These are phyloP conservation scores for Geotrichum bryndzae DNA, from an alignment of 1,139 yeast species.

Conservation along the genomic window DNA sequence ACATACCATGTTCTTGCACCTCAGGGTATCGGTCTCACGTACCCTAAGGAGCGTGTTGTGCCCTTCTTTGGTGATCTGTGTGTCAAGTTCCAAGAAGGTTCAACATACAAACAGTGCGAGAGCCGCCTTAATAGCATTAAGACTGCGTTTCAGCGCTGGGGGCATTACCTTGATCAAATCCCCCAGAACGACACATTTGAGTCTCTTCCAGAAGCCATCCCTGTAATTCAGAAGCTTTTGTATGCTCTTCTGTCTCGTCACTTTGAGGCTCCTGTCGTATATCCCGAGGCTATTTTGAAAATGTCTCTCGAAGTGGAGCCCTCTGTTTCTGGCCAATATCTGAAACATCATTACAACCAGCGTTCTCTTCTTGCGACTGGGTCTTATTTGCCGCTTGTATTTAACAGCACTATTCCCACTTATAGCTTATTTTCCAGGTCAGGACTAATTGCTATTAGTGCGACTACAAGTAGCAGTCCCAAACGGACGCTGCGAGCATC, in stretches of 20 bases:
- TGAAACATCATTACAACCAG: constrained; percentile 39
- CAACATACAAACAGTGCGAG: constrained; percentile 54
- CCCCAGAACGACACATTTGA: constrained; percentile 37
- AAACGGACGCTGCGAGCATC: constrained; percentile 19
- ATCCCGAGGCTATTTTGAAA: constrained; percentile 33
- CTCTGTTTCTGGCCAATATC: constrained; percentile 40
- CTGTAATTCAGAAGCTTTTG: constrained; percentile 34
- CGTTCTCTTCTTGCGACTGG: constrained; percentile 50
- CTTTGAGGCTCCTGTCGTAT: constrained; percentile 25
- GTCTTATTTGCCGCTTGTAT: constrained; percentile 54
- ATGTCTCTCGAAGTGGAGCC: constrained; percentile 45
- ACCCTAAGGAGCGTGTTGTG: constrained; percentile 71
- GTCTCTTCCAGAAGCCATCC: constrained; percentile 30
- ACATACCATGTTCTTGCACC: constrained; percentile 79
- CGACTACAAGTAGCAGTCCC: constrained; percentile 16
- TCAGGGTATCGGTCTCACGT: constrained; percentile 74
- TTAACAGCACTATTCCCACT: constrained; percentile 48
- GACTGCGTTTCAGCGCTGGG: constrained; percentile 79
- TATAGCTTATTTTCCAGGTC: constrained; percentile 51
- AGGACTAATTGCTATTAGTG: constrained; percentile 38
- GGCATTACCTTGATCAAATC: constrained; percentile 49
- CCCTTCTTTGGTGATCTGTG: constrained; percentile 87
- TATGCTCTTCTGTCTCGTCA: constrained; percentile 34
- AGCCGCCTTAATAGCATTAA: constrained; percentile 62
- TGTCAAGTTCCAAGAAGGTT: constrained; percentile 36